Percentiles rank a stretch among this genome's conserved stretches.
Conservation (phyloP, 148 eudicot species). For the Silene uniflora region DNA sequence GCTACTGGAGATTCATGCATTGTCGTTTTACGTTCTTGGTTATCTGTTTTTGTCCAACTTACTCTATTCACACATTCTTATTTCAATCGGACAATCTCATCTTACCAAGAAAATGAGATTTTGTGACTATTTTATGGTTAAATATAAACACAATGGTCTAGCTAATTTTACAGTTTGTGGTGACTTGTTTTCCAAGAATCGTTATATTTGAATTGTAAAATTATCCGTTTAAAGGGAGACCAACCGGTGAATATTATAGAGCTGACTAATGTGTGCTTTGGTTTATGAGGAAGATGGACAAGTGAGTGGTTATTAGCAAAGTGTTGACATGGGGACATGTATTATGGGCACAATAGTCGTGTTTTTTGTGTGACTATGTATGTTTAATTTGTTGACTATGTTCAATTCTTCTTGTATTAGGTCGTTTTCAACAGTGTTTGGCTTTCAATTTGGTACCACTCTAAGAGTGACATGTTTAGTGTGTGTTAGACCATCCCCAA, state of each 20-base stretch:
- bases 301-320: background rate
- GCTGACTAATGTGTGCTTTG: conserved; percentile 3
- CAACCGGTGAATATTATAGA: no score
- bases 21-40: conserved; percentile 7
- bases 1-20: background rate
- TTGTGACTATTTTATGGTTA: no score
- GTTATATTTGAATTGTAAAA: no score
- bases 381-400: background rate
- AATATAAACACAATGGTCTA: no score
- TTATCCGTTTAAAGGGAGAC: no score
- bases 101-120: no score
- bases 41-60: background rate
- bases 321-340: background rate
- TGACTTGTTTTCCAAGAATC: no score
- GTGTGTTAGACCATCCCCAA: no score
- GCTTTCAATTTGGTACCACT: background rate
- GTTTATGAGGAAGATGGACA: background rate
- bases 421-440: background rate
- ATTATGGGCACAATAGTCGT: background rate
- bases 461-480: no score
- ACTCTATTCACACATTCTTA: no score
- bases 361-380: background rate
- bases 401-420: background rate
- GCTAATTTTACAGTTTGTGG: no score
- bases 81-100: no score